Percentiles rank a stretch among this genome's conserved stretches.
phyloP scores from a whole-genome alignment of 2,329 filamentous ascomycete species.

The Corynespora cassiicola region DNA sequence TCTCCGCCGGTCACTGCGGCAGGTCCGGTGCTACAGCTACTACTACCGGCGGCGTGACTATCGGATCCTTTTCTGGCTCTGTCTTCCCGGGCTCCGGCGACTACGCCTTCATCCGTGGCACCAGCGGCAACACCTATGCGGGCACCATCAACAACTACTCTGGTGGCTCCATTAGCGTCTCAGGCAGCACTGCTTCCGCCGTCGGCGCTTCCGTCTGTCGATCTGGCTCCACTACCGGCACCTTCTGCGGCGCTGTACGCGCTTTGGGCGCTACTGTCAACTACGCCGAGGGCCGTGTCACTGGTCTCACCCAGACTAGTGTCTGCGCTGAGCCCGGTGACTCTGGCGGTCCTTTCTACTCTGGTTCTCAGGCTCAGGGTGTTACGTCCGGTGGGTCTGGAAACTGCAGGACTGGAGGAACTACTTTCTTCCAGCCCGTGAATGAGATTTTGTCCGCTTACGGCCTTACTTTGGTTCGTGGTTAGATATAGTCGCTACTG shows the following conservation, averaged over 20 bases:
- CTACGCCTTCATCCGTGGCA: conserved; percentile 47
- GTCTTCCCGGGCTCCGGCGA: conserved; percentile 50
- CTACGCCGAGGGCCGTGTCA: conserved; percentile 49
- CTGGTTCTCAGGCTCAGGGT: conserved; percentile 51
- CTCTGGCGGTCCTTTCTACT: conserved; percentile 51
- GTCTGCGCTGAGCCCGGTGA: conserved; percentile 53
- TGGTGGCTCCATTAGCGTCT: conserved; percentile 38
- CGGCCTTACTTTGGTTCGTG: conserved; percentile 31
- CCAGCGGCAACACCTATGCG: conserved; percentile 38
- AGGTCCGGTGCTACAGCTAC: conserved; percentile 36
- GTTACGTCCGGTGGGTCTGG: conserved; percentile 52
- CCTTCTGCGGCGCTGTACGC: conserved; percentile 48
- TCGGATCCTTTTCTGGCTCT: conserved; percentile 47
- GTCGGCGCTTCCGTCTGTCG: conserved; percentile 49
- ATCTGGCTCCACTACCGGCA: conserved; percentile 51
- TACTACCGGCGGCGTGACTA: conserved; percentile 36
- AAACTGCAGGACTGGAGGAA: conserved; percentile 46
- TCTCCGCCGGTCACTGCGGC: conserved; percentile 51
- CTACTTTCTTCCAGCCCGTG: conserved; percentile 52
- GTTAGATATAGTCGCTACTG: too few relatives aligned
- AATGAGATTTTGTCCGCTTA: conserved; percentile 51
- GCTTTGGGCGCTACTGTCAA: conserved; percentile 44
- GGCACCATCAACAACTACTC: conserved; percentile 44
- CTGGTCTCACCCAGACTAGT: conserved; percentile 49
- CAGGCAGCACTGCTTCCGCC: conserved; percentile 47